Evolutionary conservation across 805 yeast genomes (phyloP).

Genomic region (Wickerhamiella azymoides): DNA sequence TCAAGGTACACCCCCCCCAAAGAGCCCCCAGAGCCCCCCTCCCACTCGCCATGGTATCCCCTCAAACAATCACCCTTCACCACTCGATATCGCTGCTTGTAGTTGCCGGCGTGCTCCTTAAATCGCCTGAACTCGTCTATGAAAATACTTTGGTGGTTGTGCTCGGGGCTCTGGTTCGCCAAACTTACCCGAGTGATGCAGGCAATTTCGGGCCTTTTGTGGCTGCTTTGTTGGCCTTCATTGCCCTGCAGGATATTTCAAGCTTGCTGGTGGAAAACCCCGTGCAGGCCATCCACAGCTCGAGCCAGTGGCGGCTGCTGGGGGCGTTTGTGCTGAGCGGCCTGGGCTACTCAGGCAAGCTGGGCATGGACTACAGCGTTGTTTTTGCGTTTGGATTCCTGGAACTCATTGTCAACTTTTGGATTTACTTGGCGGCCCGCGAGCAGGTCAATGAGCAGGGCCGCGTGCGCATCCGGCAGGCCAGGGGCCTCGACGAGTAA

Average conservation of each 20-base stretch:
- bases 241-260: constrained; percentile 21
- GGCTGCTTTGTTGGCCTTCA: constrained; percentile 18
- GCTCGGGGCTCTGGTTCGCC: constrained; percentile 18
- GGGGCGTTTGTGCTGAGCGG: constrained; percentile 18
- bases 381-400: constrained; percentile 22
- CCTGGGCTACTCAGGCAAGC: constrained; percentile 16
- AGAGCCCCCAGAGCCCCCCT: no score
- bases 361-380: constrained; percentile 20
- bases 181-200: constrained; percentile 16
- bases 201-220: constrained; percentile 16
- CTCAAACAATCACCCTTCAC: not conserved
- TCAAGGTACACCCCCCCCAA: no score
- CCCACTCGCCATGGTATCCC: not conserved
- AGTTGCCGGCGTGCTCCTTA: constrained; percentile 15
- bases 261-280: constrained; percentile 17
- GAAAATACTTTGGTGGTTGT: constrained; percentile 19
- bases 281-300: constrained; percentile 16
- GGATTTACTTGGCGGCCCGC: constrained; percentile 20
- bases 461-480: constrained; percentile 14
- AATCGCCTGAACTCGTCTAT: constrained; percentile 19
- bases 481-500: constrained; percentile 14
- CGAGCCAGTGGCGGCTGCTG: constrained; percentile 22
- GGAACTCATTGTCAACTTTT: constrained; percentile 23
- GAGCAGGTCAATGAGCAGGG: constrained; percentile 26
- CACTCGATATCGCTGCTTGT: constrained; percentile 9